Evolutionary conservation across 140 eudicot genomes (phyloP).

Genomic region (Ambrosia hybrid): DNA sequence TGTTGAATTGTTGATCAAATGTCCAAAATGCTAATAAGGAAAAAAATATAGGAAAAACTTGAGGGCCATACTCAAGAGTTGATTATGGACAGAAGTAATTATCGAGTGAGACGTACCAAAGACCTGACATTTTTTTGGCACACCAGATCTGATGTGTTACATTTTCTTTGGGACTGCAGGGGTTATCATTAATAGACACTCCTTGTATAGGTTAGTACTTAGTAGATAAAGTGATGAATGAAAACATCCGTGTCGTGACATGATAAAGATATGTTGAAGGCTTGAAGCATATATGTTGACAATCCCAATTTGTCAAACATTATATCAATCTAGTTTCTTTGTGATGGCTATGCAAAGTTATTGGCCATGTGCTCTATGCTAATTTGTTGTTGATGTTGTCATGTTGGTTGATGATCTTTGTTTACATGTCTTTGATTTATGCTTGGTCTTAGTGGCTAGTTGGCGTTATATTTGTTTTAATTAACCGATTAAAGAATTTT

Average conservation of each 20-base stretch:
- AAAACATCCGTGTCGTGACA: not conserved
- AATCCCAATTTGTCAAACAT: not conserved
- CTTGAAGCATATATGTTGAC: constrained; percentile 3
- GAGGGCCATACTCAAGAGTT: not conserved
- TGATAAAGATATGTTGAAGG: not conserved
- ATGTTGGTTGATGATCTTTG: not conserved
- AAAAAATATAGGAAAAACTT: not conserved
- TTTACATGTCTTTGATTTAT: not conserved
- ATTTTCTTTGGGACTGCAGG: not conserved
- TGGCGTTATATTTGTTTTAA: not conserved
- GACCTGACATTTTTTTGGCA: not conserved
- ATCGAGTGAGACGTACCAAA: not conserved
- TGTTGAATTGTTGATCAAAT: not conserved
- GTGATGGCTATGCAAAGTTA: constrained; percentile 3
- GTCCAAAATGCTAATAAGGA: not conserved
- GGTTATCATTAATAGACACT: not conserved
- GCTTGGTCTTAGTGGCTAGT: not conserved
- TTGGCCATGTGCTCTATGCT: not conserved
- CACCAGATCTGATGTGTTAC: not conserved
- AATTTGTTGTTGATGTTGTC: not conserved
- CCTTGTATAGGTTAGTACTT: not conserved
- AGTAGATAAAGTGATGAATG: constrained; percentile 1
- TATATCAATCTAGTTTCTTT: constrained; percentile 1
- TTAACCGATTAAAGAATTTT: not conserved
- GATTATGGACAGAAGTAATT: not conserved